Evolutionary conservation across 2,329 filamentous ascomycete genomes (phyloP).

Genomic region (Eutypella sp.): DNA sequence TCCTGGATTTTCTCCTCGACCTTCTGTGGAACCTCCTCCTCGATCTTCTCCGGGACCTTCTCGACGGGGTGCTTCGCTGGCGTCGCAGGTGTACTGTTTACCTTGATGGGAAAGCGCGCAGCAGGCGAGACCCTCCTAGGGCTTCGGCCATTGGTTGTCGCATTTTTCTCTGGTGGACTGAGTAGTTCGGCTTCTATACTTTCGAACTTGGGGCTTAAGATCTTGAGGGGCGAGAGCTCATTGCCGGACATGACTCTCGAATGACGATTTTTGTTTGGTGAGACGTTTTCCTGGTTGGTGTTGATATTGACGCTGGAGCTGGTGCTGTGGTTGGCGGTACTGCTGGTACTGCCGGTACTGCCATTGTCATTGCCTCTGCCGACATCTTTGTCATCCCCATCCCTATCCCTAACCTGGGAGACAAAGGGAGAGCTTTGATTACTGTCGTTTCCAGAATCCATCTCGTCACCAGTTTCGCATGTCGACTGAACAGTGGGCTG

Average conservation of each 20-base stretch:
- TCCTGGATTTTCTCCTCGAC: too few species aligned
- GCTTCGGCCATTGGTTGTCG: conserved; percentile 16
- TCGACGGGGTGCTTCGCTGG: conserved; percentile 9
- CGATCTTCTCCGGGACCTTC: conserved; percentile 5
- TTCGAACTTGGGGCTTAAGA: conserved; percentile 33
- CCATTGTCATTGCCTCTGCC: background rate
- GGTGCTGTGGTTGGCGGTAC: background rate
- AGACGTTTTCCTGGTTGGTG: conserved; percentile 41
- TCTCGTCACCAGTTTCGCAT: background rate
- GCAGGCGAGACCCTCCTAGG: conserved; percentile 44
- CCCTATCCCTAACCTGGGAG: conserved; percentile 11
- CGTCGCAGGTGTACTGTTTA: conserved; percentile 29
- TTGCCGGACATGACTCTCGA: conserved; percentile 53
- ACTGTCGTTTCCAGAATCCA: conserved; percentile 2
- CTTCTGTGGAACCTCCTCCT: background rate
- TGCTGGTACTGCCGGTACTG: conserved; percentile 1
- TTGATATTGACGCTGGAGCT: conserved; percentile 9
- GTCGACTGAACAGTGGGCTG: conserved; percentile 17
- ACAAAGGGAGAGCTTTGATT: conserved; percentile 10
- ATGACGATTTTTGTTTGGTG: conserved; percentile 43
- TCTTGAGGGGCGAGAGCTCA: conserved; percentile 54
- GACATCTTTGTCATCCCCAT: background rate
- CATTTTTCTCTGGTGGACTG: conserved; percentile 14
- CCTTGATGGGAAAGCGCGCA: conserved; percentile 57
- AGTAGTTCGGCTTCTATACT: conserved; percentile 22